Evolutionary conservation across 2,329 filamentous ascomycete species (phyloP).

Genomic region (Dothistroma pini): DNA sequence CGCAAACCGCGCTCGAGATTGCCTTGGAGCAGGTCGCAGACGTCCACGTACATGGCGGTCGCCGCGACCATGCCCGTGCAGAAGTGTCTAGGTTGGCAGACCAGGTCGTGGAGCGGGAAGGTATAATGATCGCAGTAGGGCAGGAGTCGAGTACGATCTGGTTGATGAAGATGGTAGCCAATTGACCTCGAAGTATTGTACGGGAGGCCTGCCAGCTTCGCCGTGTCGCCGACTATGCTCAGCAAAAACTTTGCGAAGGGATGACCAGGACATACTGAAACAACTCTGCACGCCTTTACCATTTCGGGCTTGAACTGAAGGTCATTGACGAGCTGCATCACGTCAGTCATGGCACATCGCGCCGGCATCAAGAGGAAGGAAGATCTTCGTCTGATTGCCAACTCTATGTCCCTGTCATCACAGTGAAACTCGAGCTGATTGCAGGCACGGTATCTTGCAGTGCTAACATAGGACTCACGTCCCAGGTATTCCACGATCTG

Average conservation of each 20-base stretch:
- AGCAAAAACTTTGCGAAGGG: background rate
- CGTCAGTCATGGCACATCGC: background rate
- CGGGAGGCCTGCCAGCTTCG: background rate
- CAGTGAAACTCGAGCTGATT: background rate
- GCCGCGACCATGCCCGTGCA: background rate
- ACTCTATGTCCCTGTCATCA: background rate
- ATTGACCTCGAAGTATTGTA: background rate
- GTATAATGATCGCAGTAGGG: background rate
- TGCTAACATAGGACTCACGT: background rate
- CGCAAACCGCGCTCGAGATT: background rate
- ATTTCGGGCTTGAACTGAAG: background rate
- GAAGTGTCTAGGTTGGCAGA: background rate
- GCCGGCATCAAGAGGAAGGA: background rate
- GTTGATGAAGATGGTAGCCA: background rate
- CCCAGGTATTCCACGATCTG: background rate
- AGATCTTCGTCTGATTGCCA: background rate
- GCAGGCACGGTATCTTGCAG: background rate
- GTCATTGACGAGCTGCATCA: background rate
- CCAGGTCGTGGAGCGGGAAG: background rate
- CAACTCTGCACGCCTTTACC: background rate
- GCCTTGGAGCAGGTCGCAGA: background rate
- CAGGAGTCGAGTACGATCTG: background rate
- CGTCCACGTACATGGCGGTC: background rate
- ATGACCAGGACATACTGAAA: background rate
- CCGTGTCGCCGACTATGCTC: background rate